A percentile compares a stretch with the other conserved stretches of the same genome.
These are phyloP conservation scores for Phragmites australis DNA, from an alignment of 176 grass and related monocot genomes.

Conservation along the genomic window DNA sequence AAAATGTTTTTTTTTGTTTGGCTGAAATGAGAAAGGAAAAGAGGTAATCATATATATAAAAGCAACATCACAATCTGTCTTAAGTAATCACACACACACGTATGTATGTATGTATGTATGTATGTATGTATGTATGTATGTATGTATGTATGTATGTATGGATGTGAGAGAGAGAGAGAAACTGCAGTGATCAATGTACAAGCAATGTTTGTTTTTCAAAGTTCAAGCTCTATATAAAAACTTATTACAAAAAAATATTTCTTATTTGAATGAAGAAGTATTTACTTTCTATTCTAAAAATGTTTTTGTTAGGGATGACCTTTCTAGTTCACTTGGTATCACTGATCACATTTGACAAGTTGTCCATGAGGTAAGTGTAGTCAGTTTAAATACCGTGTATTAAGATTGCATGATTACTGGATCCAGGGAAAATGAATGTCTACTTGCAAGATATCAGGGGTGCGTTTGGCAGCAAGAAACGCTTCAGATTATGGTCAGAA, in stretches of 20 bases:
- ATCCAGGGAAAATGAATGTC: not conserved
- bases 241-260: too few species aligned
- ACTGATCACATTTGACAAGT: conserved; percentile 8
- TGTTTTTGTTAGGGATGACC: conserved; percentile 7
- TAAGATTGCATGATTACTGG: not conserved
- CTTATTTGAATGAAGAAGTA: too few species aligned
- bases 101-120: too few species aligned
- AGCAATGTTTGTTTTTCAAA: too few species aligned
- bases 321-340: conserved; percentile 12
- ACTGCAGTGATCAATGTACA: not conserved
- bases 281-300: not conserved
- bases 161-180: too few species aligned
- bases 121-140: too few species aligned
- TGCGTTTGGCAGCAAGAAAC: too few species aligned
- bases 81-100: too few species aligned
- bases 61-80: too few species aligned
- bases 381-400: not conserved
- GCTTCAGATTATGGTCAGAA: too few species aligned
- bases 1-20: not conserved
- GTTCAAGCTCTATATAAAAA: too few species aligned
- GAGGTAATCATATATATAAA: not conserved
- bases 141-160: too few species aligned
- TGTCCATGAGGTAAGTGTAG: conserved; percentile 27
- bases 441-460: not conserved
- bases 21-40: conserved; percentile 16